These are phyloP conservation scores for Volvariella volvacea DNA, from an alignment of 1,284 basidiomycete genomes.

Conservation along the genomic window DNA sequence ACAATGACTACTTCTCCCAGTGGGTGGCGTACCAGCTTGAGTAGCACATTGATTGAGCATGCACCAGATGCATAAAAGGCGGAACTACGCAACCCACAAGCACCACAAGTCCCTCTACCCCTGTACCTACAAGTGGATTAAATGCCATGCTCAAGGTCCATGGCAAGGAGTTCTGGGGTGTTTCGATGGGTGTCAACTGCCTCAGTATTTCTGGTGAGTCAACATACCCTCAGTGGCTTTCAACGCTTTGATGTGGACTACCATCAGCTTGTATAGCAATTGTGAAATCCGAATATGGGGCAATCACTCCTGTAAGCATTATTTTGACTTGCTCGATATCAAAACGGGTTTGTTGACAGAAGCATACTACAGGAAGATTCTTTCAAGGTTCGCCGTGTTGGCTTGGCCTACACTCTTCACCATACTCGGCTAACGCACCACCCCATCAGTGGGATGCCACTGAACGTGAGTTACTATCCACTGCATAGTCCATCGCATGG, in stretches of 20 bases:
- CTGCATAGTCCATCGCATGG: too few species aligned
- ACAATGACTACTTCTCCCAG: not conserved
- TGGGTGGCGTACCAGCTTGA: not conserved
- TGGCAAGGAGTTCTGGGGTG: constrained; percentile 1
- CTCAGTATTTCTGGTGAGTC: not conserved
- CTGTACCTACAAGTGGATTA: not conserved
- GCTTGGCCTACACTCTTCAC: too few species aligned
- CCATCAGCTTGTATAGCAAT: constrained; percentile 19
- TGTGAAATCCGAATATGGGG: constrained; percentile 26
- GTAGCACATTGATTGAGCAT: not conserved
- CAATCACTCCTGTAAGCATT: constrained; percentile 25
- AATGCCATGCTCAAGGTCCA: not conserved
- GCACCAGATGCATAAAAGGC: not conserved
- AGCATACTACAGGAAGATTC: constrained; percentile 20
- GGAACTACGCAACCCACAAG: not conserved
- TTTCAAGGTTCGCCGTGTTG: constrained; percentile 19
- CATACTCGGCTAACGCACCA: not conserved
- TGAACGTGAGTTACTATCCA: constrained; percentile 13
- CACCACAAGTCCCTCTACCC: not conserved
- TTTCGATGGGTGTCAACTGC: not conserved
- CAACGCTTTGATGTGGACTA: not conserved
- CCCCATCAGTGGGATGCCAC: constrained; percentile 17
- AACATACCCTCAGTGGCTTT: not conserved
- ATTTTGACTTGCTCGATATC: not conserved
- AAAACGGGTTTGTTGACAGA: too few species aligned